Evolutionary conservation across 257 asterid species (phyloP), one percentile per base, ranked within the genome.

Genomic region (Capsicum chinense): DNA sequence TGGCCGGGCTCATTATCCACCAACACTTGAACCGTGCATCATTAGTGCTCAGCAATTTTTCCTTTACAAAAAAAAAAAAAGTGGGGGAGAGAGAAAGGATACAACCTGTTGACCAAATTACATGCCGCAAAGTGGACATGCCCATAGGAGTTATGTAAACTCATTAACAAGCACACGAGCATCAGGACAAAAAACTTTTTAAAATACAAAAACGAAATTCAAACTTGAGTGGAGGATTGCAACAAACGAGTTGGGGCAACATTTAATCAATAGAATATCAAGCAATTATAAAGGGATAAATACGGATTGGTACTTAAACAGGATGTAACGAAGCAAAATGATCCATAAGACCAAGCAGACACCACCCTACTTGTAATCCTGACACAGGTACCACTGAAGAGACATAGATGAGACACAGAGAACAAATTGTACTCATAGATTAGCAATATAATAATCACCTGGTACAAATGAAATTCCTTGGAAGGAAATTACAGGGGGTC

Each of bases 391-490:
- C 7, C 54, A 68, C 76, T 37, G 52, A 15, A 69, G 33, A 39
- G 78, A 39, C 14, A 69, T 68, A 48, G 26, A 39, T 16, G 54
- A 66, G 10, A 68, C 9, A 69, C 78, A 69, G 7, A 39, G 56
- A 69, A 39, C 78, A 69, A 39, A 69, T 16, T 69, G 79, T 56
- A 71, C 37, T 3, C 17, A 13, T 7, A 76, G 39, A 21, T 21
- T 52, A 21, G 56, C 59, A 44, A 79, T 52, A 87, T 59, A 66
- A 74, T 82, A 71, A 62, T 88, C 88, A 96, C 99, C 99, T 79
- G 99, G 98, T 79, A 79, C 85, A 86, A 96, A 96, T 57, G 97
- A 83, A 92, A 96, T 88, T 85, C 91, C 95, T 62, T 88, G 91
- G 87, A 90, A 96, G 73, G 89, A 68, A 85, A 90, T 86, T 83